These are phyloP conservation scores for Barnettozyma pratensis DNA, from an alignment of 805 yeast species.

Conservation along the genomic window DNA sequence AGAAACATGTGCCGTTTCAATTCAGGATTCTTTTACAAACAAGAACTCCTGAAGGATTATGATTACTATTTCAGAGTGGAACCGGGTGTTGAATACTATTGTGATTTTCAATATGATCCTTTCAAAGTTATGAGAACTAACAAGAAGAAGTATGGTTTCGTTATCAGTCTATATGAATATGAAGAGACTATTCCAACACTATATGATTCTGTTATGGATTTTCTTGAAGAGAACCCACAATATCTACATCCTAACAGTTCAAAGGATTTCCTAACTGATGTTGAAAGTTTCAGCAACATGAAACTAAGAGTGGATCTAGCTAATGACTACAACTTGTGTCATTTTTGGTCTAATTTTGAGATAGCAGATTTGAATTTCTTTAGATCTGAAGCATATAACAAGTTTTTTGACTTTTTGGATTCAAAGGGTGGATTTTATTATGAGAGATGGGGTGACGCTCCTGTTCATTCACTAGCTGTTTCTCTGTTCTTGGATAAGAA, in stretches of 20 bases:
- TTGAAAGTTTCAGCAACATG: conserved; percentile 33
- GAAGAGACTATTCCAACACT: conserved; percentile 80
- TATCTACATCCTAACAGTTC: conserved; percentile 61
- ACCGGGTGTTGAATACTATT: conserved; percentile 83
- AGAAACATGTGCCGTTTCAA: conserved; percentile 96
- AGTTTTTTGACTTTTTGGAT: conserved; percentile 61
- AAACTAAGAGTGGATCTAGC: conserved; percentile 28
- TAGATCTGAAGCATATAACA: conserved; percentile 56
- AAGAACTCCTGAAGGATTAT: conserved; percentile 62
- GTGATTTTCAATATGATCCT: conserved; percentile 87
- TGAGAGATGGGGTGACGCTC: conserved; percentile 96
- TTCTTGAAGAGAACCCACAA: conserved; percentile 52
- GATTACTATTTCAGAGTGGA: conserved; percentile 95
- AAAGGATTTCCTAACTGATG: conserved; percentile 49
- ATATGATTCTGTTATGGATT: conserved; percentile 70
- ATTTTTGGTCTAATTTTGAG: conserved; percentile 87
- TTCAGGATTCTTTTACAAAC: conserved; percentile 85
- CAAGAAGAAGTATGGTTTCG: conserved; percentile 80
- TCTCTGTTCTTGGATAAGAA: conserved; percentile 50
- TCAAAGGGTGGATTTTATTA: conserved; percentile 72
- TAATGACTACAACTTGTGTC: conserved; percentile 70
- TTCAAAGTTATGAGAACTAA: conserved; percentile 74
- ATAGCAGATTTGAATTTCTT: conserved; percentile 68
- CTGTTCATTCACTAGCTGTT: conserved; percentile 74
- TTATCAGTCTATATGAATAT: conserved; percentile 78